phyloP scores from a whole-genome alignment of 2,329 filamentous ascomycete genomes.

The Phaeosphaeriaceae sp. region DNA sequence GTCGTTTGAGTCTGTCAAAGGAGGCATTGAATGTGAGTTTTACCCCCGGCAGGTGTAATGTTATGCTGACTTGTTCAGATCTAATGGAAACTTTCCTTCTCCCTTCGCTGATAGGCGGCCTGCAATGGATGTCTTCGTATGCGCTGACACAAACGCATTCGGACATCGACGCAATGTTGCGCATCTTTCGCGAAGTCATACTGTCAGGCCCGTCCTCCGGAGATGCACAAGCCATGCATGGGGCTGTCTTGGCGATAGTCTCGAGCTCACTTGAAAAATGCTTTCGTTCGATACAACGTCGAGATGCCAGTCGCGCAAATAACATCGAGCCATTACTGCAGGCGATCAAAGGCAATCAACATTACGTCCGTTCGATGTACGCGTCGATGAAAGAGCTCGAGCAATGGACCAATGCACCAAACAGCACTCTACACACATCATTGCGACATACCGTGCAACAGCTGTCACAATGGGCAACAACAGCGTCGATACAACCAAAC shows the following conservation, averaged over 20 bases:
- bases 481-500: conserved; percentile 57
- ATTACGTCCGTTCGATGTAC: conserved; percentile 67
- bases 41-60: not conserved
- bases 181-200: conserved; percentile 76
- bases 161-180: conserved; percentile 72
- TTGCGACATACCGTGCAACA: conserved; percentile 68
- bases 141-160: conserved; percentile 69
- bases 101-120: conserved; percentile 77
- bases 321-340: conserved; percentile 73
- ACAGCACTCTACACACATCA: conserved; percentile 63
- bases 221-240: conserved; percentile 75
- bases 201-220: conserved; percentile 72
- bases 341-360: conserved; percentile 66
- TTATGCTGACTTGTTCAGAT: conserved; percentile 54
- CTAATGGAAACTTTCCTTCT: conserved; percentile 80
- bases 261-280: conserved; percentile 73
- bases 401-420: conserved; percentile 66
- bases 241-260: conserved; percentile 73
- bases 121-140: conserved; percentile 74
- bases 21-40: conserved; percentile 74
- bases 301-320: conserved; percentile 68
- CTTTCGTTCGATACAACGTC: conserved; percentile 70
- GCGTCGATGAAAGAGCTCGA: conserved; percentile 73
- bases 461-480: conserved; percentile 71
- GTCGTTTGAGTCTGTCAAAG: conserved; percentile 73